Evolutionary conservation across 1,284 basidiomycete species (phyloP), one percentile per base, ranked within the genome.

Genomic region (Puccinia sorghi): DNA sequence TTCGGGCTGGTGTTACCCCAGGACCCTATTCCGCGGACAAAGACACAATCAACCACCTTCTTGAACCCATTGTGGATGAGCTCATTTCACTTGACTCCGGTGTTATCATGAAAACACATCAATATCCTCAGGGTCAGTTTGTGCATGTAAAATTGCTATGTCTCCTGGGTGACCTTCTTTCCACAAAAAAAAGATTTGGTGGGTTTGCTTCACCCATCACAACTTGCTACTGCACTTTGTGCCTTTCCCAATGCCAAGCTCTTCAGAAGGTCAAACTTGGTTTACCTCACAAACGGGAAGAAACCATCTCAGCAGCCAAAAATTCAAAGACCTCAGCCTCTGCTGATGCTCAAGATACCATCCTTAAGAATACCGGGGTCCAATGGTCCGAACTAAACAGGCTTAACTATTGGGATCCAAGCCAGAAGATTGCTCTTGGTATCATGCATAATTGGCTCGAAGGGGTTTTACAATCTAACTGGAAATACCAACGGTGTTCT

Each of bases 1-100:
- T 9, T 41, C 27, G 43, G n/a, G 39, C 41, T 67, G 59, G 59
- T 32, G 25, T 39, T 12, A 63, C 39, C 25, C 59, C 59, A 15
- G 59, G 59, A 17, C 59, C 59, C 15, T 39, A 63, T 8, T 27
- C 27, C 15, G 17, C 59, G 27, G 27, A 63, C 7, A 20, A 6
- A 0, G 80, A 83, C 43, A 61, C 79, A 15, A 81, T 86, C 9
- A 87, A 87, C 74, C 81, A 85, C 61, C 84, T 84, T 69, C 69
- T 87, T 0, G 71, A 75, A 1, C 86, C 84, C 0, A 64, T 87
- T 12, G 82, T 87, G 2, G 82, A 85, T 66, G 82, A 83, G 50
- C 61, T 67, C 48, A 73, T 80, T 57, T n/a, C 15, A 46, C 76
- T 79, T 9, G 27, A 80, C 22, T 61, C 56, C 22, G 75, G 79